Base-by-base conservation (phyloP, 441 rosid genomes). In the Melastoma candidum region DNA sequence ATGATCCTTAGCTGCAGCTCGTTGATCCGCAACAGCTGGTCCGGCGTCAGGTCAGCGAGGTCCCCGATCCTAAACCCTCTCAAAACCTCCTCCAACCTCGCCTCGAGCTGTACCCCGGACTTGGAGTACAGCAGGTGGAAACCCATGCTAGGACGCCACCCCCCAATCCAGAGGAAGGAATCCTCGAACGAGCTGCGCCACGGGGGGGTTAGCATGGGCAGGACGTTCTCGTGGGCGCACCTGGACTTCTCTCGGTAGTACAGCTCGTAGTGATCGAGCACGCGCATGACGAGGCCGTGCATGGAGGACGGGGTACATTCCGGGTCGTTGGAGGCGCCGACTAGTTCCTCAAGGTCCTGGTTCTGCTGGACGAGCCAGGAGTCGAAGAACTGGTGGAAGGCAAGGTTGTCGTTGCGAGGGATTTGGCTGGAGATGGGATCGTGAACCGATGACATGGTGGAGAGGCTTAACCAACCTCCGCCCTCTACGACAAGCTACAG, bases 121-220 rank as follows among this genome's bases (percentile, higher is more conserved):
- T 71, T 71, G 10, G 78, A 80, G 67, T 72, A 73, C 54, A 80
- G 71, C 55, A 80, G 54, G 64, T 80, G 82, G 55, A 80, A 73
- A 22, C 80, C 77, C 70, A 51, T 61, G 63, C 60, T 59, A 4
- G 80, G 80, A 12, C 79, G 60, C 85, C 85, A 77, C 12, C 76
- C 75, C 0, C 69, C 75, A 3, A 68, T 63, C 78, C 78, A 74
- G 7, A 68, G 69, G 47, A 71, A 68, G 5, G 75, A 75, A 2
- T 63, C 68, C 66, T 80, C 79, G 0, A 80, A 64, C 1, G 54
- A 48, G 56, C 71, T 77, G 43, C 46, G 60, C 85, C 85, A 75
- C 4, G 74, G 26, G 11, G 82, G 80, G 1, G 72, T 66, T 26
- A 74, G 46, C 80, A 77, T 71, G 54, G 68, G 41, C n/a, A 71